Evolutionary conservation across 2,329 filamentous ascomycete species (phyloP), one percentile per base, ranked within the genome.

Genomic region (Ceratocystis albifundus): DNA sequence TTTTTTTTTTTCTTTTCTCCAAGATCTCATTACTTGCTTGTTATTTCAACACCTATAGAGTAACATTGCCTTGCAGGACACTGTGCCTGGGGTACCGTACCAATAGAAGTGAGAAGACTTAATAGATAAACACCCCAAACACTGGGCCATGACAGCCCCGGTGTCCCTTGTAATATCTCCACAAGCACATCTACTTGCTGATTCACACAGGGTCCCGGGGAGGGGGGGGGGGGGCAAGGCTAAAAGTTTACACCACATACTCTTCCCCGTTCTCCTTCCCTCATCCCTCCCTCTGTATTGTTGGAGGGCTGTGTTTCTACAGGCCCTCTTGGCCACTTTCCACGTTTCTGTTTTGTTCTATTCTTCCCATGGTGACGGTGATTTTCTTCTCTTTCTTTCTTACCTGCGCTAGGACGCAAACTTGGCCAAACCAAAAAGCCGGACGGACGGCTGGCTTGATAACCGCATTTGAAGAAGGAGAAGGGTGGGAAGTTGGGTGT

Each of bases 241-340:
- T 36, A 36, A 59, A 59, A 59, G n/a, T 36, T 36, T 25, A 36
- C 55, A 59, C 55, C 55, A 25, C 12, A n/a, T 25, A 41, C 28
- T 59, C 55, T 59, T 59, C 12, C 28, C 55, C 25, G 10, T 25
- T 25, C 10, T 8, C 20, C 3, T 22, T 44, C n/a, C 32, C 20
- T 61, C 3, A 12, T 44, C n/a, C 32, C 20, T 61, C 20, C 32
- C 55, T 59, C 30, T 53, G 3, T 53, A 59, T 36, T 36, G 55
- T 36, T 17, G 32, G 55, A 59, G 28, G 55, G 55, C 55, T 59
- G 55, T 59, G 55, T 59, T 32, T 59, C 55, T 59, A 59, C n/a
- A 28, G 32, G 32, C n/a, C 22, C 36, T 46, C 28, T 62, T 62
- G 17, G 17, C 20, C n/a, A 32, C 15, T 59, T n/a, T 20, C 15